phyloP scores from a whole-genome alignment of 805 yeast species.

The Torulaspora microellipsoides region DNA sequence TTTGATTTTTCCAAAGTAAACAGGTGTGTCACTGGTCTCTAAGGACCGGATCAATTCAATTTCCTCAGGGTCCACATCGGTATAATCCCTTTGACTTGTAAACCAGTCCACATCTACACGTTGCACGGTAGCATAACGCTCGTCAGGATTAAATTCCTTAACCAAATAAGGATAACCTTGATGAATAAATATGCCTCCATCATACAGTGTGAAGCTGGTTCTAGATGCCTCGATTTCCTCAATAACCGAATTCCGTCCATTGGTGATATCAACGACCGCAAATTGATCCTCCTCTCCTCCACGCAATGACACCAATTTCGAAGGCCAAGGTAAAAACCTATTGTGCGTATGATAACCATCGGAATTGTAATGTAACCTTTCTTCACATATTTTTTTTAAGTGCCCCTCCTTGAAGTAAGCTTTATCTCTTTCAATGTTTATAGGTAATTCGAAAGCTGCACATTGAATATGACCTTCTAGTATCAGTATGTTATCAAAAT shows the following conservation, averaged over 20 bases:
- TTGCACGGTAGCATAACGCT: conserved; percentile 76
- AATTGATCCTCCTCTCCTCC: conserved; percentile 77
- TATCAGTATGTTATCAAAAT: conserved; percentile 56
- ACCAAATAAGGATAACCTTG: conserved; percentile 91
- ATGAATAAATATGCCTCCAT: conserved; percentile 89
- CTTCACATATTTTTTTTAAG: conserved; percentile 36
- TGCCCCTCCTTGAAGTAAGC: conserved; percentile 45
- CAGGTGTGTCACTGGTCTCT: conserved; percentile 49
- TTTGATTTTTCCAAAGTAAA: conserved; percentile 69
- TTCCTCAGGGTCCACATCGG: conserved; percentile 84
- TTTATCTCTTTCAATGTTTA: conserved; percentile 49
- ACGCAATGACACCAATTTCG: conserved; percentile 68
- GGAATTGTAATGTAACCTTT: conserved; percentile 38
- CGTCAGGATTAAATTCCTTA: conserved; percentile 74
- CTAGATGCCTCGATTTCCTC: conserved; percentile 89
- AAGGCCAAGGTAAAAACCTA: conserved; percentile 75
- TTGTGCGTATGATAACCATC: conserved; percentile 53
- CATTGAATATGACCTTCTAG: conserved; percentile 86
- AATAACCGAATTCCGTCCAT: conserved; percentile 66
- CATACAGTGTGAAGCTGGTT: conserved; percentile 83
- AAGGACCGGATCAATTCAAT: conserved; percentile 61
- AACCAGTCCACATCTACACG: conserved; percentile 93
- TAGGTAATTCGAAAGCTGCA: conserved; percentile 84
- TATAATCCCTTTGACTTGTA: conserved; percentile 85
- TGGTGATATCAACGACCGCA: conserved; percentile 88